These are phyloP conservation scores for Paraphaeosphaeria sporulosa DNA, from an alignment of 2,329 filamentous ascomycete species.

Conservation along the genomic window DNA sequence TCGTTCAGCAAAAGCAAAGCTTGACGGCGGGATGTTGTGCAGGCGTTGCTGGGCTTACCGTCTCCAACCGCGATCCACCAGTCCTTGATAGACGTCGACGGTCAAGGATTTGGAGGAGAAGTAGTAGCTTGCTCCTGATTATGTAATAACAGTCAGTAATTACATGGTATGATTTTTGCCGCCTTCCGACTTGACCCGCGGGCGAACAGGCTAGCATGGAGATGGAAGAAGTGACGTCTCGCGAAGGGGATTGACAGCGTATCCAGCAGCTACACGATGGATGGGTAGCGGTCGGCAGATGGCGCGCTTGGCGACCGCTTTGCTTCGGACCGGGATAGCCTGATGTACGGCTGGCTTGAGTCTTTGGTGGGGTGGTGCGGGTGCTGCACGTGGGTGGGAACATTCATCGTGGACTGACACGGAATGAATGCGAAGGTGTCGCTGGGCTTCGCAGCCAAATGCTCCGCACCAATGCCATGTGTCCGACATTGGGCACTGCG, in stretches of 20 bases:
- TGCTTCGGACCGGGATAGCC: slow-evolving; percentile 19
- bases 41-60: slow-evolving; percentile 59
- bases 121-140: slow-evolving; percentile 76
- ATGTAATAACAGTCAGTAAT: slow-evolving; percentile 33
- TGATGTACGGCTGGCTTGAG: not conserved
- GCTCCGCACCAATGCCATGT: not conserved
- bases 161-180: not conserved
- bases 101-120: slow-evolving; percentile 67
- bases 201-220: not conserved
- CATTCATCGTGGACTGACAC: slow-evolving; percentile 33
- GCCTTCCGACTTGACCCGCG: slow-evolving; percentile 11
- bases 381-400: slow-evolving; percentile 29
- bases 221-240: not conserved
- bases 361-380: slow-evolving; percentile 3
- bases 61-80: slow-evolving; percentile 81
- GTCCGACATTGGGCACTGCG: too few species aligned
- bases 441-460: not conserved
- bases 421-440: slow-evolving; percentile 3
- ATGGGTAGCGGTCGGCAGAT: slow-evolving; percentile 4
- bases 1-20: slow-evolving; percentile 9
- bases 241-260: not conserved
- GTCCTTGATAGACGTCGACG: slow-evolving; percentile 71
- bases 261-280: slow-evolving; percentile 4
- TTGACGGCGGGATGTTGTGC: slow-evolving; percentile 19
- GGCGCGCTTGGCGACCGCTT: slow-evolving; percentile 24